Evolutionary conservation across 371 early-diverging fungal species (phyloP).

Genomic region (Amoeboaphelidium protococcarum): DNA sequence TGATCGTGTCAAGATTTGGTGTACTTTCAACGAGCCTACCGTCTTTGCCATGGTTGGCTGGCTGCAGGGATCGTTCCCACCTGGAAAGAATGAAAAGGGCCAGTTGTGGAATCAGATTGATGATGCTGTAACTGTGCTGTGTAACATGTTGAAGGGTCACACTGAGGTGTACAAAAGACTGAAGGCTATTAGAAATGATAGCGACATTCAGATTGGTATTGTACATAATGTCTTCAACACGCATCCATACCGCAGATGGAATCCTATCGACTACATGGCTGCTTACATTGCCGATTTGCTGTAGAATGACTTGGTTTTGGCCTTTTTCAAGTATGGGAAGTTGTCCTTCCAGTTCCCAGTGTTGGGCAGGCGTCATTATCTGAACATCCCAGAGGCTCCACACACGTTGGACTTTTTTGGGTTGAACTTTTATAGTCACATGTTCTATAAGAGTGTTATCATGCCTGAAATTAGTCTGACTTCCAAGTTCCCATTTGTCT

Average conservation of each 20-base stretch:
- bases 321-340: neutral
- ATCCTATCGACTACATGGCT: neutral
- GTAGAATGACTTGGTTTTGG: neutral
- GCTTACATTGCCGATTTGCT: neutral
- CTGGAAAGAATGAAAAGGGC: constrained; percentile 5
- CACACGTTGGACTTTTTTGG: constrained; percentile 10
- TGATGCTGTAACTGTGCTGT: neutral
- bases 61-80: constrained; percentile 6
- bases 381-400: neutral
- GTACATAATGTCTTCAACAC: neutral
- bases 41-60: constrained; percentile 3
- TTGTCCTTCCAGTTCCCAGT: neutral
- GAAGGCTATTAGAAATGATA: neutral
- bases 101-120: neutral
- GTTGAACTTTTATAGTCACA: constrained; percentile 8
- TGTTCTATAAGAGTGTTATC: neutral
- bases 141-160: neutral
- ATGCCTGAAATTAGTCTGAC: neutral
- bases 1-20: constrained; percentile 10
- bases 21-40: constrained; percentile 15
- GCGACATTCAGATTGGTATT: neutral
- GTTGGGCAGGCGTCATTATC: neutral
- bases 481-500: neutral
- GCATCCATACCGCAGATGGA: neutral
- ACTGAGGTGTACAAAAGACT: neutral